Base-by-base conservation (phyloP, 495 filamentous ascomycete genomes). In the Pseudotulostoma volvatum region DNA sequence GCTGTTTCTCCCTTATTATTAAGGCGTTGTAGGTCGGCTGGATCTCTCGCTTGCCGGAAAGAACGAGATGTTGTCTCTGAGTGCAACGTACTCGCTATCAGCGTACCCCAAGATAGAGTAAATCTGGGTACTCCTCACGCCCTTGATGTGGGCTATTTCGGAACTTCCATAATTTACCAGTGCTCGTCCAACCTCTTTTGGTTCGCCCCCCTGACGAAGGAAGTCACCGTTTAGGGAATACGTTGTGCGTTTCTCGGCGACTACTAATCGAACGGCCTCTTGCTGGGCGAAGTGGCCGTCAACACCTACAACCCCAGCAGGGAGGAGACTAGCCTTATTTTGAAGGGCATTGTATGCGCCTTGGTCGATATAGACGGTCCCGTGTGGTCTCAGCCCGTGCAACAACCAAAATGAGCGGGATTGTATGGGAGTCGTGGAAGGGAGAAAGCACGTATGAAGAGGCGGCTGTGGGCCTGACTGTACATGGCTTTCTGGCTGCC, bases 401-500 rank as follows among this genome's bases (percentile, higher is more conserved):
- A 96, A 75, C 35, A 97, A 74, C 90, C 92, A 96, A 68, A 97
- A 95, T 47, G 85, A 83, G 34, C 86, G 79, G 47, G 93, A 90
- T 31, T 84, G 77, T 18, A 97, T 85, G 0, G 88, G 84, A 17
- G 81, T 73, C 1, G 73, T 67, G n/a, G 82, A 84, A 3, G 85
- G 84, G 11, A 93, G 69, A 60, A 97, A 97, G 38, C 90, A 77
- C 9, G 90, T 97, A 47, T 97, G 90, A 0, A 94, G 65, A 1
- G 87, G 87, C 9, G 68, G 62, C 13, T 59, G 20, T 51, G 35
- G 8, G 42, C 5, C 5, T 11, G 41, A 8, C 16, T 32, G 4
- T 13, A 23, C 35, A 38, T 11, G 33, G 20, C 21, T 1, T 47
- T 47, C 18, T 41, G 40, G 32, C 9, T 14, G 20, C 34, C 39